phyloP scores from a whole-genome alignment of 257 asterid species.

The Solanum okadae region DNA sequence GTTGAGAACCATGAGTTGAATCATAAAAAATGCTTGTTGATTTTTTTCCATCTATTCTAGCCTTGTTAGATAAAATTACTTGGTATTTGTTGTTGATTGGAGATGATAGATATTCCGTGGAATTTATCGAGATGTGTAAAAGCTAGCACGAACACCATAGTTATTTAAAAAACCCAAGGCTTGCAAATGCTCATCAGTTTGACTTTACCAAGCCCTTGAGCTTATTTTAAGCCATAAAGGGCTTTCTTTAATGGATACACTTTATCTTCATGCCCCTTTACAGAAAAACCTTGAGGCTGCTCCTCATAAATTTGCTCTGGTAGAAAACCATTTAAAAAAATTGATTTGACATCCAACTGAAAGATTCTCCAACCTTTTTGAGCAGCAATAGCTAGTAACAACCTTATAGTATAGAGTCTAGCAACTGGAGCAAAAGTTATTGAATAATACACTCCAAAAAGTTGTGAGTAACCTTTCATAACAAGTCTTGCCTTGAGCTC shows the following conservation, averaged over 20 bases:
- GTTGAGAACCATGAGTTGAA: not conserved
- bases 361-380: not conserved
- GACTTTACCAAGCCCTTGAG: not conserved
- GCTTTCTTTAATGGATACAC: not conserved
- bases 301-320: not conserved
- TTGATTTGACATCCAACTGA: not conserved
- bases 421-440: not conserved
- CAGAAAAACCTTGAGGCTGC: not conserved
- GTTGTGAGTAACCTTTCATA: not conserved
- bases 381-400: not conserved
- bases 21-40: not conserved
- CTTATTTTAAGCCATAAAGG: not conserved
- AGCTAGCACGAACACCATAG: not conserved
- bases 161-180: not conserved
- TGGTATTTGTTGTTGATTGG: not conserved
- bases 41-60: not conserved
- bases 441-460: not conserved
- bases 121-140: not conserved
- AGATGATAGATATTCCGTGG: not conserved
- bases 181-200: not conserved
- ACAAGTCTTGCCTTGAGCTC: constrained; percentile 1
- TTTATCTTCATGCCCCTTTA: not conserved
- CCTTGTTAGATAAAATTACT: not conserved
- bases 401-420: not conserved
- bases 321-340: not conserved